phyloP scores from a whole-genome alignment of 2,329 filamentous ascomycete genomes.

The Penicillium sp. region DNA sequence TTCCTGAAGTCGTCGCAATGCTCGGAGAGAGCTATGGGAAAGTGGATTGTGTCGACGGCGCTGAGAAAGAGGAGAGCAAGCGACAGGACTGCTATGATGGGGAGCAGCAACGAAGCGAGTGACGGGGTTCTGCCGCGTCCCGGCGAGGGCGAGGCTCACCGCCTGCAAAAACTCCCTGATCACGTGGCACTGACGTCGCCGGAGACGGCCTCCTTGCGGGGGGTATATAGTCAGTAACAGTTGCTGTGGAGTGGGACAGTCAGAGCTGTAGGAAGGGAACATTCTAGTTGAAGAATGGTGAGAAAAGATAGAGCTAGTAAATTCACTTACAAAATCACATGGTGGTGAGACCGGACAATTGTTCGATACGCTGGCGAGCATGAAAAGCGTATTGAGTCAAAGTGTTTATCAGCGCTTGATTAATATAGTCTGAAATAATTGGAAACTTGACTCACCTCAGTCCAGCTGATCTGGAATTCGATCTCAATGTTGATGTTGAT shows the following conservation, averaged over 20 bases:
- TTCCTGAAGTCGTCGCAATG: constrained; percentile 16
- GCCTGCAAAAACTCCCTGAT: constrained; percentile 24
- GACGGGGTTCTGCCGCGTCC: constrained; percentile 30
- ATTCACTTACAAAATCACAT: neutral
- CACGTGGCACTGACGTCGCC: constrained; percentile 29
- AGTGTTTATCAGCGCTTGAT: neutral
- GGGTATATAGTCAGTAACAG: neutral
- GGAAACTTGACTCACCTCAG: neutral
- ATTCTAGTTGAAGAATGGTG: neutral
- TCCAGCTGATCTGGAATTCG: neutral
- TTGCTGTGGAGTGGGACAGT: neutral
- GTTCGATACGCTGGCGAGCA: neutral
- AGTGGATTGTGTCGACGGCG: constrained; percentile 13
- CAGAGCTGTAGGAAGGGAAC: neutral
- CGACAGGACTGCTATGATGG: constrained; percentile 26
- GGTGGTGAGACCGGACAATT: neutral
- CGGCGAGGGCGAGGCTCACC: constrained; percentile 24
- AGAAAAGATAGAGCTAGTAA: neutral
- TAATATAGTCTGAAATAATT: too few species aligned
- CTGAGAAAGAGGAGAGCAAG: constrained; percentile 18
- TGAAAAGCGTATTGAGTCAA: neutral
- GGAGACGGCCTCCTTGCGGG: constrained; percentile 9
- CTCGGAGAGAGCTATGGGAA: constrained; percentile 18
- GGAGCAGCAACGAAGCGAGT: constrained; percentile 31
- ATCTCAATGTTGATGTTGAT: neutral